Evolutionary conservation across 2,329 filamentous ascomycete species (phyloP).

Genomic region (Rugonectria rugulosa): DNA sequence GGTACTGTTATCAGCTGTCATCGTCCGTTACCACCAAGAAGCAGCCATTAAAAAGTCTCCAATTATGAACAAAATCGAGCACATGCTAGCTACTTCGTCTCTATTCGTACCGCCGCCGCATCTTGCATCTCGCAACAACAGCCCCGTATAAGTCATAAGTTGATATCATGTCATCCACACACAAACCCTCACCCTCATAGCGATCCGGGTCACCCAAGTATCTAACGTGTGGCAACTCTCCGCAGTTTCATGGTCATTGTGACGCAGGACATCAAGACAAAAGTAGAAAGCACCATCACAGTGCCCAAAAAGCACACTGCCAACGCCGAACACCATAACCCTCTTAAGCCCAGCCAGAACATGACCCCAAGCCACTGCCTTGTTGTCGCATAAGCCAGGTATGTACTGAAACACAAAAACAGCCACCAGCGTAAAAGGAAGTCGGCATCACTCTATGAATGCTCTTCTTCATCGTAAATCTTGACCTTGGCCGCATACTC

Average conservation of each 20-base stretch:
- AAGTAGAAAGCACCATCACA: conserved; percentile 25
- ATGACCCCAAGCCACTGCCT: conserved; percentile 7
- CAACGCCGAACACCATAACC: conserved; percentile 35
- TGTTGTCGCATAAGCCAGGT: background rate
- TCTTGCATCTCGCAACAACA: background rate
- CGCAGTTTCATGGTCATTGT: conserved; percentile 23
- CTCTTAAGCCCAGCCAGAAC: conserved; percentile 15
- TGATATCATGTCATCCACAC: background rate
- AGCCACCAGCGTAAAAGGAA: background rate
- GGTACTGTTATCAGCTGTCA: no score
- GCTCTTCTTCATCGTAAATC: conserved; percentile 72
- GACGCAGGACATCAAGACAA: conserved; percentile 30
- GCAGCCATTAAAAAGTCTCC: no score
- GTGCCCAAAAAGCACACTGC: conserved; percentile 22
- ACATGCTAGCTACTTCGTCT: no score
- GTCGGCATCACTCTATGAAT: conserved; percentile 25
- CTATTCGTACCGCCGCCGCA: no score
- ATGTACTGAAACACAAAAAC: background rate
- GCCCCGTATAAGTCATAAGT: background rate
- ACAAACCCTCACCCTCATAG: background rate
- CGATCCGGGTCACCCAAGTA: no score
- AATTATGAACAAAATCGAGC: no score
- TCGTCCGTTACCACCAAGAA: no score
- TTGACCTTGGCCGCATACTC: conserved; percentile 86
- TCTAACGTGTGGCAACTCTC: conserved; percentile 3